phyloP scores from a whole-genome alignment of 495 filamentous ascomycete genomes.

The Podospora anserina region DNA sequence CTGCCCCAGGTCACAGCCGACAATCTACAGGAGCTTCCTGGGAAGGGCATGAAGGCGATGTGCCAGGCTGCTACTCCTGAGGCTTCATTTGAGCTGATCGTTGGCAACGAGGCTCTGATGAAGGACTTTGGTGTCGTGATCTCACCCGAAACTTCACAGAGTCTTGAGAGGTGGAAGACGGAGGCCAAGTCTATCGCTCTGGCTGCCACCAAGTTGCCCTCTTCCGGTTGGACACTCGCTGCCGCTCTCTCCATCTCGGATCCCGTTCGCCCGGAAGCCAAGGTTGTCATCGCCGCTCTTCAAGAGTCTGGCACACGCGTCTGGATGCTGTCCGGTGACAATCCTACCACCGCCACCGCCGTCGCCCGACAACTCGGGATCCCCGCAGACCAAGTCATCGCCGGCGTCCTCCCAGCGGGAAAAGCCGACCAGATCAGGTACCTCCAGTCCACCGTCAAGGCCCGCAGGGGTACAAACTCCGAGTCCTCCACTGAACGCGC shows the following conservation, averaged over 20 bases:
- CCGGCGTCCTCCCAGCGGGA: constrained; percentile 78
- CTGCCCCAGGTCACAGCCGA: constrained; percentile 33
- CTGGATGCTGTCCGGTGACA: constrained; percentile 93
- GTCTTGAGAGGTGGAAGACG: constrained; percentile 63
- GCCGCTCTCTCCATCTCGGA: constrained; percentile 62
- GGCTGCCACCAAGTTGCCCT: constrained; percentile 47
- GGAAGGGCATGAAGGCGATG: constrained; percentile 73
- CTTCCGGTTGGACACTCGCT: constrained; percentile 39
- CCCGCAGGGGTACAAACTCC: constrained; percentile 22
- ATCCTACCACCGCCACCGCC: constrained; percentile 66
- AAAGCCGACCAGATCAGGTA: constrained; percentile 82
- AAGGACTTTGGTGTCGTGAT: constrained; percentile 40
- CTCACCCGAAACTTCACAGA: constrained; percentile 32
- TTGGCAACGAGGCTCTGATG: constrained; percentile 83
- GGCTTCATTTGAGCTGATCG: constrained; percentile 59
- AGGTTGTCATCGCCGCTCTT: constrained; percentile 63
- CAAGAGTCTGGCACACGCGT: constrained; percentile 63
- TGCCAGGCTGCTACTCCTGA: constrained; percentile 48
- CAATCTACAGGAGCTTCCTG: constrained; percentile 70
- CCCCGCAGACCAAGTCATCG: constrained; percentile 69
- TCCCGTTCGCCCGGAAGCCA: constrained; percentile 74
- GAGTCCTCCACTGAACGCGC: constrained; percentile 36
- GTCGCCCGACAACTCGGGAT: constrained; percentile 79
- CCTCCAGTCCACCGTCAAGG: constrained; percentile 61
- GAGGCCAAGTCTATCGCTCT: constrained; percentile 73